Percentiles rank a stretch among this genome's conserved stretches.
These are phyloP conservation scores for Beauveria medogensis DNA, from an alignment of 2,329 filamentous ascomycete genomes.

Conservation along the genomic window DNA sequence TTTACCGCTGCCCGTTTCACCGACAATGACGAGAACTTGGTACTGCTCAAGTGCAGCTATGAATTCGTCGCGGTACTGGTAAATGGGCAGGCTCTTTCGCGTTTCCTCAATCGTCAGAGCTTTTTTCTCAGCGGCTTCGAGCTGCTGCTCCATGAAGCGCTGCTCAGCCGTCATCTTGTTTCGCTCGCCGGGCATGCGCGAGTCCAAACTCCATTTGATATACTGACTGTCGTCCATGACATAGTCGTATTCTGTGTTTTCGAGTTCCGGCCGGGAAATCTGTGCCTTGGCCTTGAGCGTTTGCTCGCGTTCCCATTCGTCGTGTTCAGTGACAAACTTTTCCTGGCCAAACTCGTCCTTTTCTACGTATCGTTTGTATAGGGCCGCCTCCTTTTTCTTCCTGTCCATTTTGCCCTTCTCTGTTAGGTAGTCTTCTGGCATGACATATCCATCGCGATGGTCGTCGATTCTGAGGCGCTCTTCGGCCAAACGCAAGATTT, in stretches of 20 bases:
- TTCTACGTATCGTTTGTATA: slow-evolving; percentile 88
- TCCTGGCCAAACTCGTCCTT: slow-evolving; percentile 81
- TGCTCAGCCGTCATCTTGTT: slow-evolving; percentile 71
- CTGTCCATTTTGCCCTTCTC: slow-evolving; percentile 84
- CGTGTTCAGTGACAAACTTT: slow-evolving; percentile 84
- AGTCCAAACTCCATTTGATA: slow-evolving; percentile 75
- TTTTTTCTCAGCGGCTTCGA: slow-evolving; percentile 83
- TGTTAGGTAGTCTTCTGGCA: slow-evolving; percentile 93
- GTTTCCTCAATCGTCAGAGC: slow-evolving; percentile 86
- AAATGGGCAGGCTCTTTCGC: slow-evolving; percentile 82
- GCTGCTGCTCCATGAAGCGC: slow-evolving; percentile 65
- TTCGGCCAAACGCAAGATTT: slow-evolving; percentile 73
- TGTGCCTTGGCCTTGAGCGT: slow-evolving; percentile 80
- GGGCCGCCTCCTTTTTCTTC: slow-evolving; percentile 78
- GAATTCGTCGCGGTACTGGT: slow-evolving; percentile 76
- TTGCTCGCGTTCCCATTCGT: slow-evolving; percentile 94
- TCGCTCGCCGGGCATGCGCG: slow-evolving; percentile 62
- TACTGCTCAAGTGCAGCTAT: slow-evolving; percentile 78
- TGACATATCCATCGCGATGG: slow-evolving; percentile 80
- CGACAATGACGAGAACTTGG: slow-evolving; percentile 85
- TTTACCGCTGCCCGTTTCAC: slow-evolving; percentile 91
- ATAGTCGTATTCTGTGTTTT: slow-evolving; percentile 82
- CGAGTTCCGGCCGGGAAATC: slow-evolving; percentile 64
- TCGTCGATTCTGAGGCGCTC: slow-evolving; percentile 84
- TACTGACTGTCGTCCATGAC: slow-evolving; percentile 86